Base-by-base conservation (phyloP, 2,329 filamentous ascomycete species). In the Microthyrium microscopicum region DNA sequence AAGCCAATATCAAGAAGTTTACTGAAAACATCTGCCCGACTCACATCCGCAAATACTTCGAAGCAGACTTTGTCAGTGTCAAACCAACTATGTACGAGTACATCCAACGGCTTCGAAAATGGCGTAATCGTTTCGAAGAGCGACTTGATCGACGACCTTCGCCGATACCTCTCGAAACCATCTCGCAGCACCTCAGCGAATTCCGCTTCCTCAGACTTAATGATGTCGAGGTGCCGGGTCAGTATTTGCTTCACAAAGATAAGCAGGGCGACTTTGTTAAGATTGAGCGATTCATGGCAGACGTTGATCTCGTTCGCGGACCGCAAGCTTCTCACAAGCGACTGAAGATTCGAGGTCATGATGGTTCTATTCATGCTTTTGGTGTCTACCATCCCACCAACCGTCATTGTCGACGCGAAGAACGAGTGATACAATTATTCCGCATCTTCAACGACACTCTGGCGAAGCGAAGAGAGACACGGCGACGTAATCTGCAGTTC, bases 71-170 rank as follows among this genome's bases (percentile, higher is more conserved):
- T 55, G 89, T 98, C 11, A 64, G 72, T 35, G 80, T 85, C 50
- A 94, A 93, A 56, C 91, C 89, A 3, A 95, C 85, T 2, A 94
- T 98, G 84, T 79, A 80, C 51, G 85, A 94, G 53, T 99, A 99
- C 60, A 95, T 98, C 40, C 83, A 93, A 54, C 95, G 94, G 55
- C 64, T 98, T 33, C 78, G 89, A 29, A 79, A 76, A 44, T 99
- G 89, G 89, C 74, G 91, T 34, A 89, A 94, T 57, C 89, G 93
- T 52, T 94, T 98, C 45, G 89, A 95, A 53, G 85, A 95, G 61
- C 92, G 92, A 55, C 73, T 98, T 31, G 89, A 99, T 52, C 77
- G 85, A 15, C 72, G 89, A 32, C 65, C 74, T 25, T 69, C 74
- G 18, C 72, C 68, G 26, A 70, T 77, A 33, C 77, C 78, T 31